Evolutionary conservation across 345 rosid genomes (phyloP), one percentile per base, ranked within the genome.

Genomic region (Lenwebbia sp.): DNA sequence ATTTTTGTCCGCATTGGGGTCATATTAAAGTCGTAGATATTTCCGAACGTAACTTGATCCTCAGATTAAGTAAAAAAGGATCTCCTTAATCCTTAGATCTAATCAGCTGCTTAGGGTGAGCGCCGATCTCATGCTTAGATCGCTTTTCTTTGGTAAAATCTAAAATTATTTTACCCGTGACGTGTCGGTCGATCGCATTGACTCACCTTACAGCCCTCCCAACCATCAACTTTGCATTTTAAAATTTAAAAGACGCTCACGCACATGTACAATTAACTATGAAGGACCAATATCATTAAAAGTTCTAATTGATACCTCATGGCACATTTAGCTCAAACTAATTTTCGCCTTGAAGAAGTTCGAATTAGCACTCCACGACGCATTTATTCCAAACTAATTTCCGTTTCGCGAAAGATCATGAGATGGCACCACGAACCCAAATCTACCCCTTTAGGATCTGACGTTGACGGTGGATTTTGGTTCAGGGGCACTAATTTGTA

Each of bases 401-500:
- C 5, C 5, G 3, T 40, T 40, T 4, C 0, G 0, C 1, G 58
- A 55, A 55, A 40, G 41, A 40, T 40, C 41, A 40, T 40, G 4
- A 40, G 40, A 40, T 40, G 41, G 41, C 41, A 40, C 47, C 0
- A 0, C 9, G 47, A 47, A 47, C 10, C 49, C 14, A 10, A 56
- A 13, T 58, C 9, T n/a, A 58, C 17, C 19, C 0, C 0, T 58
- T 58, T 13, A 15, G 19, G 70, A 58, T 58, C 0, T 0, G 4
- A 12, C 12, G 30, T 26, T 14, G 17, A 57, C 26, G 65, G 33
- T 57, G 5, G 8, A 57, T 26, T 57, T 26, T 57, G 70, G 4
- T n/a, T 58, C 1, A 0, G 0, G 4, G 9, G 0, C 13, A 58
- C 19, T 0, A 0, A 4, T 58, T n/a, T 0, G 4, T n/a, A n/a